Base-by-base conservation (phyloP, 768 basidiomycete genomes). In the Rossbeevera mucosa region DNA sequence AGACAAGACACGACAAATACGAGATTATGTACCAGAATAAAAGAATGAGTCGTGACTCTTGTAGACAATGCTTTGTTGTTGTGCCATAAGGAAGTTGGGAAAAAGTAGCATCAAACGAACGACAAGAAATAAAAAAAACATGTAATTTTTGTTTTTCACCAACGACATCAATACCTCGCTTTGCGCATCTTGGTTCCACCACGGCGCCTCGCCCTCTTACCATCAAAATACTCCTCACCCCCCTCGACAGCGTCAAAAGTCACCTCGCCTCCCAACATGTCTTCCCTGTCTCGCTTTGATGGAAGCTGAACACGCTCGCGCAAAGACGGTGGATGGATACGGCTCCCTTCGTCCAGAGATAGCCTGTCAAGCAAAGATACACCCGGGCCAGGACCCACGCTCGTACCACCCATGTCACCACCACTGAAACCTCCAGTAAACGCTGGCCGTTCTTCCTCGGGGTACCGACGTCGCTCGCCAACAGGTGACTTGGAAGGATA, bases 301-400 rank as follows among this genome's bases (percentile, higher is more conserved):
- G 67, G 65, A 26, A 70, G 25, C 44, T 75, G 71, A n/a, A 75
- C 72, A 13, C 74, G 62, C 0, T 75, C 74, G 4, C 70, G 60
- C 48, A 76, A 51, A 5, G 74, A 67, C 22, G 57, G 56, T 24
- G 56, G 58, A 26, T 51, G 47, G 51, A 51, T 36, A 20, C 14
- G 47, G 30, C 29, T 18, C 7, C 51, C 57, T 25, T 48, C 64
- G 25, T 64, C 63, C 14, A 72, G 51, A 11, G 61, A 64, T 41
- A 76, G 56, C 25, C 75, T 68, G 24, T 76, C 75, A 22, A 76
- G 52, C 16, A 76, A 56, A 0, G 75, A 76, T 2, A 56, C 60
- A 7, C 72, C 73, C 11, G 24, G 16, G 14, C 48, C 53, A 18
- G 36, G 36, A 38, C 36, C 29, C 29, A 13, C 29, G 12, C 29